These are phyloP conservation scores for Triticum turgidum DNA, from an alignment of 176 grass and related monocot species.

Conservation along the genomic window DNA sequence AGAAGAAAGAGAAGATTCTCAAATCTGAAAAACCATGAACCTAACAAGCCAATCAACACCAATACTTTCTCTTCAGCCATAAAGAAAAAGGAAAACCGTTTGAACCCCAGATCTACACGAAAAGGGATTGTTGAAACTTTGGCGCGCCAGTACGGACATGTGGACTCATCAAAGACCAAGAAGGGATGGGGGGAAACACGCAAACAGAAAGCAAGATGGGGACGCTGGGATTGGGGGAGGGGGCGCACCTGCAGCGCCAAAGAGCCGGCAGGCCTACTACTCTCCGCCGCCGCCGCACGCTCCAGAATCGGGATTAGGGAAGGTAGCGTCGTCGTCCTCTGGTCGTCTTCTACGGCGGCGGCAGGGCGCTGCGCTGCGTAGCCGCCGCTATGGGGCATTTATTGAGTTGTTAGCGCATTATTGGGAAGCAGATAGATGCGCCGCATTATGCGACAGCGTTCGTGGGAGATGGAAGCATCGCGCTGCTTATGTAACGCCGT, in stretches of 20 bases:
- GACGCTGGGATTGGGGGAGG: not conserved
- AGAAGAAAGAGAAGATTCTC: too few species aligned
- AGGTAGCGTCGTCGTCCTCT: not conserved
- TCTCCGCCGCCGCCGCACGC: not conserved
- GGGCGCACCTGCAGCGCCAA: not conserved
- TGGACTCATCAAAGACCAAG: not conserved
- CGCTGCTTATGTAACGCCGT: too few species aligned
- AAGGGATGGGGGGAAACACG: not conserved
- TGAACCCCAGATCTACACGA: not conserved
- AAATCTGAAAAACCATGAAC: too few species aligned
- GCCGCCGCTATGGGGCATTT: not conserved
- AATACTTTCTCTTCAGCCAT: not conserved
- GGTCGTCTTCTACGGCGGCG: not conserved
- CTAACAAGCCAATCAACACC: not conserved
- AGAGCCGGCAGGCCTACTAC: not conserved
- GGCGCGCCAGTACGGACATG: not conserved
- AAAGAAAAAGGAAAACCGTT: not conserved
- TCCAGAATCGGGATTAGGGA: not conserved
- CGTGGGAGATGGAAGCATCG: too few species aligned
- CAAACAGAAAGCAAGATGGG: not conserved
- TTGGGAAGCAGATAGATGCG: too few species aligned
- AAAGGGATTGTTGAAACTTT: not conserved
- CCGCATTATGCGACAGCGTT: too few species aligned
- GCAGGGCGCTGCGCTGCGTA: not conserved
- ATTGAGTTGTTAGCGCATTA: not conserved